Conservation (phyloP, 257 asterid genomes). For the Solanum phureja region DNA sequence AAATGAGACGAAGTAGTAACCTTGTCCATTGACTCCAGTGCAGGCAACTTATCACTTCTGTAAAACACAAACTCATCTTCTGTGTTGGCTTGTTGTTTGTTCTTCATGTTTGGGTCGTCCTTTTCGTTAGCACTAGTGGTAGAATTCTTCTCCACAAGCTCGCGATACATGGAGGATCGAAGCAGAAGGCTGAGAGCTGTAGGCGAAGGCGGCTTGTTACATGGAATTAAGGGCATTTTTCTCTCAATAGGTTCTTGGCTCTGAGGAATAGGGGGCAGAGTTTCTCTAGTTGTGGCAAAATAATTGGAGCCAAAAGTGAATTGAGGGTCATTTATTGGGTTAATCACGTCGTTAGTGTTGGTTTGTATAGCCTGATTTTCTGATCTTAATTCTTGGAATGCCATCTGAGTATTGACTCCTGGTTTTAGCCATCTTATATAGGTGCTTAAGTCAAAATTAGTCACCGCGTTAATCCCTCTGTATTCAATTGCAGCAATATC, state of each 20-base stretch:
- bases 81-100: background rate
- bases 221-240: conserved; percentile 47
- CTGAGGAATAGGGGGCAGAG: conserved; percentile 20
- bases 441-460: conserved; percentile 54
- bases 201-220: conserved; percentile 35
- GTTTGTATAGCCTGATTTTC: conserved; percentile 4
- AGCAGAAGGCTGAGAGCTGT: conserved; percentile 62
- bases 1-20: background rate
- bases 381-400: conserved; percentile 5
- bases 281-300: conserved; percentile 14
- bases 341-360: conserved; percentile 2
- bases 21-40: conserved; percentile 10
- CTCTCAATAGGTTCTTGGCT: conserved; percentile 52
- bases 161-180: conserved; percentile 56
- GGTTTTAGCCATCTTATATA: conserved; percentile 53
- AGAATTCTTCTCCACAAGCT: conserved; percentile 50
- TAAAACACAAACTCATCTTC: conserved; percentile 14
- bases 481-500: conserved; percentile 74
- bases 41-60: conserved; percentile 2
- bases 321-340: conserved; percentile 12
- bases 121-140: conserved; percentile 1
- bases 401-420: conserved; percentile 12
- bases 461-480: conserved; percentile 61
- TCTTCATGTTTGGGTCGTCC: background rate
- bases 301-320: conserved; percentile 13